A percentile compares a stretch with the other conserved stretches of the same genome.
phyloP scores from a whole-genome alignment of 2,329 filamentous ascomycete genomes.

The Aureobasidium sp. region DNA sequence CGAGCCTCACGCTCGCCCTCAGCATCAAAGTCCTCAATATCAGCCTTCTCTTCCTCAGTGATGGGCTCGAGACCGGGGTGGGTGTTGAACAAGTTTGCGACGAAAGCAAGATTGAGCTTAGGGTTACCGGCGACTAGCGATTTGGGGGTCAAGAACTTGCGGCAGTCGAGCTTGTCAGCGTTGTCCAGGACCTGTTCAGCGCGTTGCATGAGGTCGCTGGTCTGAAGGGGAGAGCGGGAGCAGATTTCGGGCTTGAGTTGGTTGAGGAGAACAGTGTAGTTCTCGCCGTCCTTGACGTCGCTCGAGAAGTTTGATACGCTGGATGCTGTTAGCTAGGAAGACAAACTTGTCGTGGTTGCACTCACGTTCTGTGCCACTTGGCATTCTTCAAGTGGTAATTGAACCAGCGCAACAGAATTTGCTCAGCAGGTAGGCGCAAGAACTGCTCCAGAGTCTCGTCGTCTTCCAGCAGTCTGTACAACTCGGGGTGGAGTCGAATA shows the following conservation, averaged over 20 bases:
- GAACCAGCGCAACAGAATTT: conserved; percentile 98
- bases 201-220: conserved; percentile 83
- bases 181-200: conserved; percentile 97
- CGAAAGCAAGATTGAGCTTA: conserved; percentile 98
- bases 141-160: conserved; percentile 94
- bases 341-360: conserved; percentile 6
- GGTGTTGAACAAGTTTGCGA: conserved; percentile 98
- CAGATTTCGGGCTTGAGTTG: conserved; percentile 91
- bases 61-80: conserved; percentile 96
- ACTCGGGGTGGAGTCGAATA: conserved; percentile 97
- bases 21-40: conserved; percentile 98
- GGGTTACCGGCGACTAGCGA: conserved; percentile 97
- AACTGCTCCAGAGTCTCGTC: conserved; percentile 99
- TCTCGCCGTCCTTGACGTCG: conserved; percentile 98
- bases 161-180: conserved; percentile 91
- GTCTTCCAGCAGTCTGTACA: conserved; percentile 94
- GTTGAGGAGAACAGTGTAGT: conserved; percentile 94
- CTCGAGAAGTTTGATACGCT: conserved; percentile 94
- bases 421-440: conserved; percentile 92
- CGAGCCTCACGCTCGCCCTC: conserved; percentile 98
- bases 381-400: conserved; percentile 99
- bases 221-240: conserved; percentile 87
- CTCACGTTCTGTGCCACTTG: conserved; percentile 85
- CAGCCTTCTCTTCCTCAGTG: conserved; percentile 97
- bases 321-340: conserved; percentile 25